These are phyloP conservation scores for Solanum neorickii DNA, from an alignment of 257 asterid genomes.

Conservation along the genomic window DNA sequence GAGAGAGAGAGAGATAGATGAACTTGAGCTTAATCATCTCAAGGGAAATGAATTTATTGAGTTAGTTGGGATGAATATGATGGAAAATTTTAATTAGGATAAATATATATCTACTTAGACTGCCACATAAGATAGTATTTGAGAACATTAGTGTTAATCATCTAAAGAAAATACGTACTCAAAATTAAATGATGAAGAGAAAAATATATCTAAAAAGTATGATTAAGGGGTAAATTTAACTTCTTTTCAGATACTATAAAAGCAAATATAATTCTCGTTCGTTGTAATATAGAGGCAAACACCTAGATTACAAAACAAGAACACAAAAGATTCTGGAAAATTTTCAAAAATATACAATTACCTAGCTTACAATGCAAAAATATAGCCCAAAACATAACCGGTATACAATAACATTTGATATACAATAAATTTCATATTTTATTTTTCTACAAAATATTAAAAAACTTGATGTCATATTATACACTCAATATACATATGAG, in stretches of 20 bases:
- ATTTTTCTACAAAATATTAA: too few species aligned
- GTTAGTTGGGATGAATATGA: too few species aligned
- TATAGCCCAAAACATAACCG: not conserved
- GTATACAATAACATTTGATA: not conserved
- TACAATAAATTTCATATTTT: not conserved
- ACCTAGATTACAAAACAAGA: not conserved
- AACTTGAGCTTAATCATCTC: not conserved
- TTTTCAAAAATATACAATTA: not conserved
- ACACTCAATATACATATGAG: not conserved
- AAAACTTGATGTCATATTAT: too few species aligned
- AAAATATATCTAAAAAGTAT: too few species aligned
- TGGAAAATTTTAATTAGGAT: not conserved
- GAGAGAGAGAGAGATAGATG: too few species aligned
- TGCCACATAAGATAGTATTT: not conserved
- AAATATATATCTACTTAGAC: not conserved
- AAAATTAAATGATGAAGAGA: not conserved
- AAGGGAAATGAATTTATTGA: not conserved
- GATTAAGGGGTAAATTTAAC: too few species aligned
- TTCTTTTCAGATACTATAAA: too few species aligned
- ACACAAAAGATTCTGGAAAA: too few species aligned
- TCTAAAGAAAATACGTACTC: not conserved
- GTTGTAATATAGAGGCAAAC: not conserved
- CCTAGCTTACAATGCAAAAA: not conserved
- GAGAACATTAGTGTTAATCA: not conserved
- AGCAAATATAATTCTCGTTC: not conserved